These are phyloP conservation scores for Phytophthora brassicae DNA, from an alignment of 352 stramenopile species.

Conservation along the genomic window DNA sequence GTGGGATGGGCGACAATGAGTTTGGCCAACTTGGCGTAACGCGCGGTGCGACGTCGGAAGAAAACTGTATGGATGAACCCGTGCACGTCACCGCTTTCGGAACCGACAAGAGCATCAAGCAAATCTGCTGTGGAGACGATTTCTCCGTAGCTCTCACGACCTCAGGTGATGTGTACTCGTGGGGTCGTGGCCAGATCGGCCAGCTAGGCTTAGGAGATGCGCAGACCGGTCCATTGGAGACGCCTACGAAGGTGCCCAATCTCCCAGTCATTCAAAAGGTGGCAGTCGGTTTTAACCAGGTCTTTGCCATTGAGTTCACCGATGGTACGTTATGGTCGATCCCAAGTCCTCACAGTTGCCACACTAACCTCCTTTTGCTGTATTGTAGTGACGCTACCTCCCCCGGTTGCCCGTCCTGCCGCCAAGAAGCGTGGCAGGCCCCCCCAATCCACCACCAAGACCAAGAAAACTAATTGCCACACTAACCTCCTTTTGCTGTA, in stretches of 20 bases:
- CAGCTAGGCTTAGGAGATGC: constrained; percentile 62
- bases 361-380: constrained; percentile 7
- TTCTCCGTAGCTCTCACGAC: constrained; percentile 64
- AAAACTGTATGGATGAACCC: constrained; percentile 41
- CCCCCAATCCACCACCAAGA: constrained; percentile 4
- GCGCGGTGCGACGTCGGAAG: constrained; percentile 29
- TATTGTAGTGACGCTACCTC: constrained; percentile 51
- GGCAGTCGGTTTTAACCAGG: constrained; percentile 66
- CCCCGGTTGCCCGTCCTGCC: constrained; percentile 27
- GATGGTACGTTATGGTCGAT: constrained; percentile 42
- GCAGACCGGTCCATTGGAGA: constrained; percentile 34
- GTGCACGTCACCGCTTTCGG: constrained; percentile 32
- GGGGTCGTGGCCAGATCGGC: constrained; percentile 68
- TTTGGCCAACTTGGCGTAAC: constrained; percentile 63
- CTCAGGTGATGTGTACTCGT: constrained; percentile 65
- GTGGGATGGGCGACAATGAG: constrained; percentile 82
- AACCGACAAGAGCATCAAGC: constrained; percentile 32
- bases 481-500: too few species aligned
- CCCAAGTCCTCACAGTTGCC: too few species aligned
- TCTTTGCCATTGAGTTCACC: constrained; percentile 80
- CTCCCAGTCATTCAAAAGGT: constrained; percentile 67
- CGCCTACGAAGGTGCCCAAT: constrained; percentile 53
- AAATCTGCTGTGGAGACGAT: constrained; percentile 61
- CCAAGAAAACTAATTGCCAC: too few species aligned
- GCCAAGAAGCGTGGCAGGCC: constrained; percentile 28